Evolutionary conservation across 306 rosid species (phyloP), one percentile per base, ranked within the genome.

Genomic region (Senna tora): DNA sequence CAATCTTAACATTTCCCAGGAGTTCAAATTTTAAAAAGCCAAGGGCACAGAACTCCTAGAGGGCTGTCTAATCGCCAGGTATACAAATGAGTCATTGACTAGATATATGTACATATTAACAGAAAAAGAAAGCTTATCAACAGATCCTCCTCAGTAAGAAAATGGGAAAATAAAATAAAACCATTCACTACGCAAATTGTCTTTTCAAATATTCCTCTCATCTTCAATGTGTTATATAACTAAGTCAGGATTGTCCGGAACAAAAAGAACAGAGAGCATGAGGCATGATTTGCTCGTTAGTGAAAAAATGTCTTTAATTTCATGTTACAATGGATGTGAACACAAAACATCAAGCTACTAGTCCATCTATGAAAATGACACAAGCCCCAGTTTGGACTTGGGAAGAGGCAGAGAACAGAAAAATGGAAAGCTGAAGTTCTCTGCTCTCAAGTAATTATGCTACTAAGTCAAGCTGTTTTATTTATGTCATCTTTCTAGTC

Each of bases 361-460:
- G 62, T 74, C 69, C 61, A 20, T 32, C 30, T 21, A 25, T 62
- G 12, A 57, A 10, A 7, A 6, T 19, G 38, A 42, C 19, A 62
- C 32, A 5, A 32, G 20, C 13, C 41, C 39, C 38, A 22, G 32
- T 79, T 25, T 33, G 47, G 55, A 65, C 36, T 51, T 13, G 30
- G 61, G 58, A 65, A 72, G 28, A 67, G 75, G 63, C 34, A 43
- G 17, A 28, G 30, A 63, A 64, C 43, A 49, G 52, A 51, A 56
- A 64, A 9, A 10, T 52, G 54, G 8, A 55, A 55, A 55, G 38
- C 5, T 13, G 30, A 63, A 64, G 45, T 65, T 62, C 30, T 25
- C 30, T 25, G 30, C 15, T 21, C 63, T 33, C 14, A 22, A 21
- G 30, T 57, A 47, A 65, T 49, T 49, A 57, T 36, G 32, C 15